Percentiles rank a stretch among this genome's conserved stretches.
phyloP scores from a whole-genome alignment of 495 filamentous ascomycete species.

The Penicillium herquei region DNA sequence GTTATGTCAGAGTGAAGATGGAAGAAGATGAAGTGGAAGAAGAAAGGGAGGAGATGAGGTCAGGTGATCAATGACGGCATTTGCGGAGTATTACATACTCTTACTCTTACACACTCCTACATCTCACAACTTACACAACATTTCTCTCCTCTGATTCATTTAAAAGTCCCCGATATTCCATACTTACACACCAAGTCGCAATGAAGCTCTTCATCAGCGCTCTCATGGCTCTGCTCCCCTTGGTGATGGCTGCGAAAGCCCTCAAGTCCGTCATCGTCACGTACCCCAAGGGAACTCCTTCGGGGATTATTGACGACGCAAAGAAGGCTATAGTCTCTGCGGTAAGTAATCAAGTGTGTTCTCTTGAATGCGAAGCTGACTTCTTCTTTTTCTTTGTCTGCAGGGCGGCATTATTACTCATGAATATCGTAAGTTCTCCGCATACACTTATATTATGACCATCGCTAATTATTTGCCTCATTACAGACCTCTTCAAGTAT shows the following conservation, averaged over 20 bases:
- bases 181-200: neutral
- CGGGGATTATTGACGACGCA: constrained; percentile 63
- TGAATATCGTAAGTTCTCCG: constrained; percentile 48
- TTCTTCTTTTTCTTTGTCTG: neutral
- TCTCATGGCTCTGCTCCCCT: constrained; percentile 53
- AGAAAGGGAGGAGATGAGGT: neutral
- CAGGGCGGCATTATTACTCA: constrained; percentile 46
- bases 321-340: constrained; percentile 67
- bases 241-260: constrained; percentile 53
- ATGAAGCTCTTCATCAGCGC: constrained; percentile 59
- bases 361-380: too few species aligned
- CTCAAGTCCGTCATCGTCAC: constrained; percentile 76
- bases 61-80: constrained; percentile 2
- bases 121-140: neutral
- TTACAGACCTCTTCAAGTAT: constrained; percentile 53
- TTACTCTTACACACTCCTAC: too few species aligned
- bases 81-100: too few species aligned
- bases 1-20: too few species aligned
- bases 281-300: constrained; percentile 71
- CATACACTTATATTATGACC: neutral
- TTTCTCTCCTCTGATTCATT: neutral
- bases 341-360: constrained; percentile 42
- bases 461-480: constrained; percentile 12
- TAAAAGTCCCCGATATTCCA: neutral
- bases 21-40: neutral